Conservation (phyloP, 2,329 filamentous ascomycete genomes). For the Zopfia rhizophila region DNA sequence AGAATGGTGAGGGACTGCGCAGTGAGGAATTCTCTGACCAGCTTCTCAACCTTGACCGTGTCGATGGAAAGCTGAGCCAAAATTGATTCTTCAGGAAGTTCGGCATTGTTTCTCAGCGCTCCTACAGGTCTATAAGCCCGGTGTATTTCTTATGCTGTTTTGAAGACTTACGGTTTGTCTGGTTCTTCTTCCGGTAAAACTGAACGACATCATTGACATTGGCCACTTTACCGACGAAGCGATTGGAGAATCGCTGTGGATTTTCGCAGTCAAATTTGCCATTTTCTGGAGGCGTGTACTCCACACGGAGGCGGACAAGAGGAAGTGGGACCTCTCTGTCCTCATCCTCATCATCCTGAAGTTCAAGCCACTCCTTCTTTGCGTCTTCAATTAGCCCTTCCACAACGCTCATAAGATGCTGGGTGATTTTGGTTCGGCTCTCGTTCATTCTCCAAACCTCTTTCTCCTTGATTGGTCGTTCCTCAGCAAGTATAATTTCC, state of each 20-base stretch:
- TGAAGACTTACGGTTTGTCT: conserved; percentile 41
- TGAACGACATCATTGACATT: conserved; percentile 94
- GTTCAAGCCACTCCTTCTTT: conserved; percentile 79
- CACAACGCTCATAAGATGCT: conserved; percentile 79
- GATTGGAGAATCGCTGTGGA: conserved; percentile 93
- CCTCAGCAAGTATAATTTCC: conserved; percentile 81
- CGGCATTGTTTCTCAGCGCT: conserved; percentile 61
- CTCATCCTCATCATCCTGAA: conserved; percentile 72
- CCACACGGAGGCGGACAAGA: conserved; percentile 88
- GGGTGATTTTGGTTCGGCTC: conserved; percentile 82
- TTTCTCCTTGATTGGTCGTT: conserved; percentile 79
- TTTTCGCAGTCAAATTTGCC: conserved; percentile 92
- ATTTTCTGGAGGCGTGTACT: conserved; percentile 86
- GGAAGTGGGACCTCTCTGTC: conserved; percentile 77
- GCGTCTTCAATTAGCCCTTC: conserved; percentile 90
- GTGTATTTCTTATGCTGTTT: neutral
- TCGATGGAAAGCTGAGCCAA: conserved; percentile 73
- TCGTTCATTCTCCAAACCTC: conserved; percentile 82
- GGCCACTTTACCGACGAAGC: conserved; percentile 89
- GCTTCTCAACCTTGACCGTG: conserved; percentile 84
- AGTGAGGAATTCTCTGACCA: conserved; percentile 87
- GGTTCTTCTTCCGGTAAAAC: conserved; percentile 89
- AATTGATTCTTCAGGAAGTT: conserved; percentile 72
- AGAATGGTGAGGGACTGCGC: conserved; percentile 92
- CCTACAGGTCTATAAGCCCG: conserved; percentile 38